Evolutionary conservation across 1,284 basidiomycete species (phyloP).

Genomic region (Paramarasmius palmivorus): DNA sequence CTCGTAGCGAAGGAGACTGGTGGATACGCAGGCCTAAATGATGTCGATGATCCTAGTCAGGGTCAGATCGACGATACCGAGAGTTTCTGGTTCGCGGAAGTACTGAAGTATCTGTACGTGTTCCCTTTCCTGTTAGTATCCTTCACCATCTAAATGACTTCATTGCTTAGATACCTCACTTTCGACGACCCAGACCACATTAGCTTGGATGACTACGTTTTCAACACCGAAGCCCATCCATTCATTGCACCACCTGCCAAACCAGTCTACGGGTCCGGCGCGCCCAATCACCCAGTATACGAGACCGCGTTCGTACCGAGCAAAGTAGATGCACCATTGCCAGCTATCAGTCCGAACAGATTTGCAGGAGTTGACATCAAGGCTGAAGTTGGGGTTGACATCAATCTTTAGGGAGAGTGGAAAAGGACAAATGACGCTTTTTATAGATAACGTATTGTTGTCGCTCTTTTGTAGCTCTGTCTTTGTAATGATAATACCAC

Average conservation of each 20-base stretch:
- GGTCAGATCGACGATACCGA: slow-evolving; percentile 45
- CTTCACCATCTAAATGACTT: neutral
- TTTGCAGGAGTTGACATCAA: too few species aligned
- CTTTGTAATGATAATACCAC: too few species aligned
- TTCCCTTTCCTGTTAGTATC: neutral
- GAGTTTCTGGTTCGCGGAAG: slow-evolving; percentile 58
- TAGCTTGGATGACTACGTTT: slow-evolving; percentile 51
- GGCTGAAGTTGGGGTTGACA: too few species aligned
- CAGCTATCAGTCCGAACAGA: too few species aligned
- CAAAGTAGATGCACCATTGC: too few species aligned
- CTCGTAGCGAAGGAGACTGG: slow-evolving; percentile 29
- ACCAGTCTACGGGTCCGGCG: slow-evolving; percentile 30
- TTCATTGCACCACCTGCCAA: slow-evolving; percentile 41
- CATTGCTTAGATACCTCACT: slow-evolving; percentile 40
- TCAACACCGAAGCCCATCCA: slow-evolving; percentile 56
- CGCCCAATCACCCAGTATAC: slow-evolving; percentile 6
- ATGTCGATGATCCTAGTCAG: slow-evolving; percentile 37
- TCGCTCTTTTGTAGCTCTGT: too few species aligned
- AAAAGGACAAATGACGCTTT: too few species aligned
- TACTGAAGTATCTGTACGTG: slow-evolving; percentile 54
- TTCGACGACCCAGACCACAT: slow-evolving; percentile 50
- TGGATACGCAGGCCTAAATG: slow-evolving; percentile 40
- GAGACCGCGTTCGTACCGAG: too few species aligned
- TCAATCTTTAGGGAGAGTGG: too few species aligned
- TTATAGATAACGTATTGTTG: too few species aligned